Base-by-base conservation (phyloP, 768 basidiomycete species). In the Rhodotorula taiwanensis region DNA sequence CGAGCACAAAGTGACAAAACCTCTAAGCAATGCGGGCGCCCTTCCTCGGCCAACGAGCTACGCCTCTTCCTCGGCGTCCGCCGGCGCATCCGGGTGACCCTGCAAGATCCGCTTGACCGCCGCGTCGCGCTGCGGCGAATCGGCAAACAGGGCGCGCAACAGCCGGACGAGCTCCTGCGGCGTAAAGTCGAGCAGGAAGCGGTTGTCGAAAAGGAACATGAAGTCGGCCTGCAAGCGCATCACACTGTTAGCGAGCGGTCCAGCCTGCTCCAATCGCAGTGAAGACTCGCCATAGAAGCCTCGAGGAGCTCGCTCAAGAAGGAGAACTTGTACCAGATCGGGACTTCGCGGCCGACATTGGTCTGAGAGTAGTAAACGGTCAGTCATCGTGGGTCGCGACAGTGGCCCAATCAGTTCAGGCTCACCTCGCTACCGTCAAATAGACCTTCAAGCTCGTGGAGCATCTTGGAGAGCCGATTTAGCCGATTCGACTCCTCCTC, bases 271-370 rank as follows among this genome's bases (percentile, higher is more conserved):
- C n/a, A n/a, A n/a, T n/a, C n/a, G n/a, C n/a, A n/a, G n/a, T n/a
- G n/a, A n/a, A n/a, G 25, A 55, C 68, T 25, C 20, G 58, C 63
- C 66, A 67, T 64, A 16, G 68, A 67, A 14, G 67, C 75, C 70
- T 68, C 60, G 72, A 79, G 74, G 16, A 79, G 69, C 69, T 79
- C 79, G 10, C 75, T 75, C n/a, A 79, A 67, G 72, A 78, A 79
- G 57, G 74, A 75, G 62, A 79, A 78, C 58, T 78, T 78, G 58
- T 79, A 74, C 78, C 78, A 79, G 31, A 74, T 66, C 2, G 76
- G 75, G 0, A 77, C 76, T 44, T 75, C 75, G 4, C 73, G 72
- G 1, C 77, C 77, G 30, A 78, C 72, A 2, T 72, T 69, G 0
- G 75, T 60, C 71, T 73, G 66, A 9, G 3, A 0, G 18, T 1